These are phyloP conservation scores for Tubosaeta sp. DNA, from an alignment of 768 basidiomycete species.

Conservation along the genomic window DNA sequence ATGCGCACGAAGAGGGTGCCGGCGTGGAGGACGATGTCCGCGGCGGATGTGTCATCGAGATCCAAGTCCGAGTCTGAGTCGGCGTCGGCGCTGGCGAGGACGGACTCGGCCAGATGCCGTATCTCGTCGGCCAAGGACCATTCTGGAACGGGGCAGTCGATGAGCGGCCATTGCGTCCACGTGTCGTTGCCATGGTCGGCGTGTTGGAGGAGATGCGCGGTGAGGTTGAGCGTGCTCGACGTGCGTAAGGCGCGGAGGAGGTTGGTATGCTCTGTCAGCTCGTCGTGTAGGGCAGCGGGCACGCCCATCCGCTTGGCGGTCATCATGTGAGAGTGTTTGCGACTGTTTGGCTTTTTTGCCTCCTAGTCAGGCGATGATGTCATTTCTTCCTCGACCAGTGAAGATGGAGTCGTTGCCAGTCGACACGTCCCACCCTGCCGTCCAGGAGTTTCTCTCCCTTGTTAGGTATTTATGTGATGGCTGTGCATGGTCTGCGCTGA, in stretches of 20 bases:
- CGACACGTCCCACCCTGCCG: slow-evolving; percentile 55
- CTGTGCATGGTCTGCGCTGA: background rate
- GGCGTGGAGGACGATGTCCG: slow-evolving; percentile 40
- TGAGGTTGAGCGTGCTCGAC: slow-evolving; percentile 51
- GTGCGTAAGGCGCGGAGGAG: slow-evolving; percentile 59
- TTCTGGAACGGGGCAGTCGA: slow-evolving; percentile 64
- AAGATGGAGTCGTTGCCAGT: slow-evolving; percentile 55
- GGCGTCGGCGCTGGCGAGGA: slow-evolving; percentile 16
- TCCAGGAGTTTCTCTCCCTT: slow-evolving; percentile 64
- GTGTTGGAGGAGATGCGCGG: slow-evolving; percentile 42
- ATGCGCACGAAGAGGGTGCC: slow-evolving; percentile 47
- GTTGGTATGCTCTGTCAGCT: slow-evolving; percentile 63
- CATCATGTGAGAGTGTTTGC: slow-evolving; percentile 1
- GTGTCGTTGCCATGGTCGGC: slow-evolving; percentile 33
- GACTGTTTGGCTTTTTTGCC: slow-evolving; percentile 4
- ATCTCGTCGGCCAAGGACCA: slow-evolving; percentile 73
- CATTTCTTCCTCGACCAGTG: background rate
- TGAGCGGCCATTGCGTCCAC: slow-evolving; percentile 79
- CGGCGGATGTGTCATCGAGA: slow-evolving; percentile 27
- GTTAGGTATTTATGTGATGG: slow-evolving; percentile 38
- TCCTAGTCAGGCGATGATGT: slow-evolving; percentile 9
- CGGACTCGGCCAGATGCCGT: slow-evolving; percentile 39
- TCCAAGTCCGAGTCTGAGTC: slow-evolving; percentile 28
- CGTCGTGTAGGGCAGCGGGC: slow-evolving; percentile 53
- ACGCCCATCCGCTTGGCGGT: slow-evolving; percentile 27